Evolutionary conservation across 768 basidiomycete species (phyloP), one percentile per base, ranked within the genome.

Genomic region (Lactarius akahatsu): DNA sequence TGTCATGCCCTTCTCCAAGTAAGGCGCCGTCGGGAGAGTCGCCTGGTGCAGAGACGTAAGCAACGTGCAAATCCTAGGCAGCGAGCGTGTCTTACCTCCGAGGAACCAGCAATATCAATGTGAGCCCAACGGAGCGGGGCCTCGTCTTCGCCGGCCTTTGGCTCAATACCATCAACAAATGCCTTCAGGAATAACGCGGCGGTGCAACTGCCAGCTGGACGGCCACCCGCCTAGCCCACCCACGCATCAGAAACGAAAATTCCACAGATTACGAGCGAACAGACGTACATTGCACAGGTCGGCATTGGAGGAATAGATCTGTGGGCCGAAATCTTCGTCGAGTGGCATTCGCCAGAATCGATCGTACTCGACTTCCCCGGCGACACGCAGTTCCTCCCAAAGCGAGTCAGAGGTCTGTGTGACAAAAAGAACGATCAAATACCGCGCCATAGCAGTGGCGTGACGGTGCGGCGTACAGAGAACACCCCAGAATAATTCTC

Each of bases 321-420:
- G 91, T 13, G 86, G 83, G 0, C 84, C 86, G 70, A 82, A 96
- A 64, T 88, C 91, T 54, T 92, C 91, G 71, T 92, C 88, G 61
- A 96, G 84, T 11, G 93, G 93, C 87, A 95, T 86, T 32, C 93
- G 85, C 93, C 93, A 95, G 82, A 96, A 88, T 62, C 87, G 86
- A 76, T 94, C 92, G 72, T 89, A 84, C 72, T 92, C 90, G 16
- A 77, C 76, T 77, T 87, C 85, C 13, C 91, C 92, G 2, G 93
- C 92, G 2, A 74, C 79, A 67, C 85, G 79, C 13, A 96, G 82
- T 62, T 83, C 79, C 43, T 82, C 72, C 91, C 91, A 95, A 23
- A 96, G 86, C 28, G 80, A 76, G 69, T 92, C 88, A 3, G 90
- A 90, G 16, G 84, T 87, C 89, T 91, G 63, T 28, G 13, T 45